phyloP scores from a whole-genome alignment of 1,284 basidiomycete genomes.

The Cryptococcus sp. region DNA sequence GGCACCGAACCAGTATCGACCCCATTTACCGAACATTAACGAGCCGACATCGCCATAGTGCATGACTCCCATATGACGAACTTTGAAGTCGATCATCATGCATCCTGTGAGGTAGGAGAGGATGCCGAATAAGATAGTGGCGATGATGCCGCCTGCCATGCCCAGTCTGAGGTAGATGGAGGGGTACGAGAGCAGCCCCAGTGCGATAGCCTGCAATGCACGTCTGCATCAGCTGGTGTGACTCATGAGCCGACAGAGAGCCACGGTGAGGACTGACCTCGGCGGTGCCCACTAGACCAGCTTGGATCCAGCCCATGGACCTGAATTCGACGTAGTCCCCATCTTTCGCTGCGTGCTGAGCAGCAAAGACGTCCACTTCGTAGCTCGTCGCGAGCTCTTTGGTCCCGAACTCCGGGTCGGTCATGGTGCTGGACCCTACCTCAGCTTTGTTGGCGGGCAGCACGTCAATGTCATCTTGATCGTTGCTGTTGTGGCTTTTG shows the following conservation, averaged over 20 bases:
- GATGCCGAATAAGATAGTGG: conserved; percentile 35
- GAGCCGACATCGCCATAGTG: conserved; percentile 47
- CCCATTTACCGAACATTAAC: conserved; percentile 45
- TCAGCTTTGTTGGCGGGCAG: too few relatives aligned
- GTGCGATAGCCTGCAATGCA: conserved; percentile 37
- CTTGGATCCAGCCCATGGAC: conserved; percentile 47
- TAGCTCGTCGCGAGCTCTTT: conserved; percentile 13
- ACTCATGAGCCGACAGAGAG: background rate
- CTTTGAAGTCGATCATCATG: conserved; percentile 50
- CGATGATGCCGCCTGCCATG: conserved; percentile 43
- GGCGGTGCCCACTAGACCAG: conserved; percentile 42
- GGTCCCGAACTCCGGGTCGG: background rate
- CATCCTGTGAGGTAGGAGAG: conserved; percentile 43
- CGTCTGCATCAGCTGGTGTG: background rate
- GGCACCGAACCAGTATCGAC: conserved; percentile 34
- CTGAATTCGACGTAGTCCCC: conserved; percentile 46
- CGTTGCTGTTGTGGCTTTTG: too few relatives aligned
- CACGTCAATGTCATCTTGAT: too few relatives aligned
- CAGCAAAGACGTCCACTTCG: conserved; percentile 37
- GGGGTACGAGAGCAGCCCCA: conserved; percentile 47
- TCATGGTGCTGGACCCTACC: too few relatives aligned
- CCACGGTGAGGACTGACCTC: conserved; percentile 28
- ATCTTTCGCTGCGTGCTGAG: conserved; percentile 30
- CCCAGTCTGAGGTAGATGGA: conserved; percentile 45
- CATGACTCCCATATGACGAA: conserved; percentile 46